These are phyloP conservation scores for Diaporthe longicolla DNA, from an alignment of 2,329 filamentous ascomycete genomes.

Conservation along the genomic window DNA sequence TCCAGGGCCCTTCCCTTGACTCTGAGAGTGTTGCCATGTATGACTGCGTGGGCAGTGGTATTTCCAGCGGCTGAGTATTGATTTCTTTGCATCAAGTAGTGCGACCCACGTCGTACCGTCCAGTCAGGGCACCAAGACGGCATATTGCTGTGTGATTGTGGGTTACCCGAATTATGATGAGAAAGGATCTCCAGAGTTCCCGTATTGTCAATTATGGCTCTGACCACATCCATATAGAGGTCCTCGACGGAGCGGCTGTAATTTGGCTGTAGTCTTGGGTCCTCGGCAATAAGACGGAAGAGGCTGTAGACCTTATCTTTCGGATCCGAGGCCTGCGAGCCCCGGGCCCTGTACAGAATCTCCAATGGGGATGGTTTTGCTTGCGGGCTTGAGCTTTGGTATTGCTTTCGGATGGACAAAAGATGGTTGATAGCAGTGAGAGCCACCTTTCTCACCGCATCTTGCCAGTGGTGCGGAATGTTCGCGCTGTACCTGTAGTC, in stretches of 20 bases:
- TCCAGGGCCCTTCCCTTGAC: constrained; percentile 14
- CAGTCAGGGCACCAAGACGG: constrained; percentile 28
- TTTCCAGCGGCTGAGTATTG: constrained; percentile 15
- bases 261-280: constrained; percentile 10
- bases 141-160: background rate
- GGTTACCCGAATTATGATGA: constrained; percentile 9
- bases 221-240: constrained; percentile 8
- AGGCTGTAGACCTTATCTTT: constrained; percentile 18
- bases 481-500: constrained; percentile 25
- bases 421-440: constrained; percentile 14
- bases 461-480: constrained; percentile 8
- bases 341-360: constrained; percentile 11
- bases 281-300: constrained; percentile 16
- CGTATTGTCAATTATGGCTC: background rate
- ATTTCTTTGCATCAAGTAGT: constrained; percentile 4
- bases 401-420: constrained; percentile 12
- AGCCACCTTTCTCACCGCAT: background rate
- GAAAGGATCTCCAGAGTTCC: constrained; percentile 22
- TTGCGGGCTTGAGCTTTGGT: constrained; percentile 19
- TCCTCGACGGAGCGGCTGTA: constrained; percentile 17
- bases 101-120: constrained; percentile 4
- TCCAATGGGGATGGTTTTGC: constrained; percentile 5
- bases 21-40: background rate
- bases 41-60: background rate
- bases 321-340: constrained; percentile 8